Evolutionary conservation across 169 alveolate genomes (phyloP), one percentile per base, ranked within the genome.

Genomic region (Cryptosporidium sp.): DNA sequence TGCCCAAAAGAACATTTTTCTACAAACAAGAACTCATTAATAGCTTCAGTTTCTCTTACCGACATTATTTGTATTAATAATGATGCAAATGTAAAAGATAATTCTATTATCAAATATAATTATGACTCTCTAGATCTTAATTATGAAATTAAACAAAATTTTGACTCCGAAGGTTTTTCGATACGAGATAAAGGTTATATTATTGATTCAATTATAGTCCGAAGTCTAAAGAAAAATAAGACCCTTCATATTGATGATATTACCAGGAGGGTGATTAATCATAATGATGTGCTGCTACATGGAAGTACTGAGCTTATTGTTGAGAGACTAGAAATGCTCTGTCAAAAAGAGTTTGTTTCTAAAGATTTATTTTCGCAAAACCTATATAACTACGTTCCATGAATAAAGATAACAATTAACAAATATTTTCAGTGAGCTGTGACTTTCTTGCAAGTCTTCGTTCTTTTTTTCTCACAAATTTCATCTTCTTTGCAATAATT

Each of bases 231-330:
- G 44, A 80, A 80, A 44, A 60, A 62, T 26, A 80, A 62, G n/a
- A 44, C 89, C 2, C 51, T 80, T 29, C 75, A 80, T 80, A 61
- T 65, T 16, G 89, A 80, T 29, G 89, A 80, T 35, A 80, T 80
- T 45, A 48, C 60, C 33, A 60, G 37, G 23, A 80, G 35, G 18
- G 67, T 67, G 42, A 26, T 80, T n/a, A 29, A 56, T 42, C 42
- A 67, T 51, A 48, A 53, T 42, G 23, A 26, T 29, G 26, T 80
- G 8, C 52, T 58, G 12, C 37, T 70, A 16, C 69, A 60, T 6
- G 73, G 70, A 12, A 69, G 65, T 16, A 52, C 58, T 1, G 89
- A 65, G 21, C 51, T 80, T 12, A 67, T 80, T 23, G 23, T 65
- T 33, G 60, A 37, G 7, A 80, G 89, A 21, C 26, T 80, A n/a